Evolutionary conservation across 2,329 filamentous ascomycete genomes (phyloP).

Genomic region (Ascochyta fabae): DNA sequence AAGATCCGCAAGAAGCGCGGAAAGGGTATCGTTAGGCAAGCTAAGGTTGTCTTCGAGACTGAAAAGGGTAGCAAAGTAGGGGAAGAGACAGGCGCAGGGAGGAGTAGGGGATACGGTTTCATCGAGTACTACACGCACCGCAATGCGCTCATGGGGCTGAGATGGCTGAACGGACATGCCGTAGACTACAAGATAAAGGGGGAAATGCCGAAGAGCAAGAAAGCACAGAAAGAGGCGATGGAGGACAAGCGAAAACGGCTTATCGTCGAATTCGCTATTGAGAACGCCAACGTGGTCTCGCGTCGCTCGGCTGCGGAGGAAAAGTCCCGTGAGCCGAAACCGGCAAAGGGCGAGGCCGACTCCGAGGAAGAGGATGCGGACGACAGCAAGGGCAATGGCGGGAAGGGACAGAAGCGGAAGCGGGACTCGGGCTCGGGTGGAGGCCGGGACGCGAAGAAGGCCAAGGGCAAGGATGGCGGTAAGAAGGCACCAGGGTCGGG

Average conservation of each 20-base stretch:
- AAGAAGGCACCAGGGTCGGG: slow-evolving; percentile 28
- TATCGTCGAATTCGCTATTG: slow-evolving; percentile 96
- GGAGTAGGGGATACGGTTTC: slow-evolving; percentile 94
- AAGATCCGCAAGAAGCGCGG: slow-evolving; percentile 78
- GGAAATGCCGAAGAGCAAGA: slow-evolving; percentile 54
- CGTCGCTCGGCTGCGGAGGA: slow-evolving; percentile 71
- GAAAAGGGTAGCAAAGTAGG: slow-evolving; percentile 82
- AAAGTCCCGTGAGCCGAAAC: slow-evolving; percentile 58
- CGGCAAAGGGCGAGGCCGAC: slow-evolving; percentile 26
- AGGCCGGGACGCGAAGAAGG: slow-evolving; percentile 10
- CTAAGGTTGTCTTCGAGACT: slow-evolving; percentile 93
- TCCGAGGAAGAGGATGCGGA: slow-evolving; percentile 20
- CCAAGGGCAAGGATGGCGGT: slow-evolving; percentile 21
- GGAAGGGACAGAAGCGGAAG: slow-evolving; percentile 49
- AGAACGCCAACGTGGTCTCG: slow-evolving; percentile 94
- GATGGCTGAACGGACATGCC: slow-evolving; percentile 86
- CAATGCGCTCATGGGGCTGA: slow-evolving; percentile 90
- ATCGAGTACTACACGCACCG: slow-evolving; percentile 95
- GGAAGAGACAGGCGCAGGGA: slow-evolving; percentile 77
- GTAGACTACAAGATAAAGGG: slow-evolving; percentile 59
- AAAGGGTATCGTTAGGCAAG: slow-evolving; percentile 87
- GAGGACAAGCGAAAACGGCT: slow-evolving; percentile 84
- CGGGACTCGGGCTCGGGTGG: slow-evolving; percentile 34
- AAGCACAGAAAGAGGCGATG: slow-evolving; percentile 50
- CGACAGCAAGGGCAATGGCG: slow-evolving; percentile 18